Evolutionary conservation across 2,329 filamentous ascomycete genomes (phyloP).

Genomic region (Capronia coronata): DNA sequence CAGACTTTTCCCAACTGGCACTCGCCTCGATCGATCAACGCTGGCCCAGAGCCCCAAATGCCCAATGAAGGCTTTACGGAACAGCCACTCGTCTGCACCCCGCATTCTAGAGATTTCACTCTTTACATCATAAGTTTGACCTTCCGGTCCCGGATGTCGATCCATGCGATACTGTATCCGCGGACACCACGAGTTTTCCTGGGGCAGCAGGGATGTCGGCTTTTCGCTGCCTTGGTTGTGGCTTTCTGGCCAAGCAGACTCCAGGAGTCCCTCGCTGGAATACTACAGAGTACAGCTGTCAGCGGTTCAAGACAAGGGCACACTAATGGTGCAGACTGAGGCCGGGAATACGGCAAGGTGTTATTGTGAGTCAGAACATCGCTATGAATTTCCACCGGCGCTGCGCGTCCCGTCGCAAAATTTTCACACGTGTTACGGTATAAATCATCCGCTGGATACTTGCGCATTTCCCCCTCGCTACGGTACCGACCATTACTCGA

Average conservation of each 20-base stretch:
- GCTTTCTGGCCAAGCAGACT: background rate
- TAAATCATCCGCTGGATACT: slow-evolving; percentile 9
- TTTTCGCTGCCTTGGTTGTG: too few species aligned
- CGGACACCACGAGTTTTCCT: background rate
- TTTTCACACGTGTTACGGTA: slow-evolving; percentile 17
- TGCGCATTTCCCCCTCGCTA: background rate
- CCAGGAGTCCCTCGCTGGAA: background rate
- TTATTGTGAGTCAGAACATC: slow-evolving; percentile 18
- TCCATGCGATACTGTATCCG: background rate
- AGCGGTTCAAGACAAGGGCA: background rate
- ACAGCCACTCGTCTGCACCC: slow-evolving; percentile 20
- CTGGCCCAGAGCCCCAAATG: slow-evolving; percentile 3
- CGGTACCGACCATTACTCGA: slow-evolving; percentile 19
- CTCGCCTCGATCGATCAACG: slow-evolving; percentile 1
- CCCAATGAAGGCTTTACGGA: slow-evolving; percentile 6
- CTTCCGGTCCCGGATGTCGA: background rate
- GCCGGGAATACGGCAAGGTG: slow-evolving; percentile 7
- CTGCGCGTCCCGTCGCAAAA: slow-evolving; percentile 4
- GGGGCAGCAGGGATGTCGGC: background rate
- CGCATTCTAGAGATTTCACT: slow-evolving; percentile 7
- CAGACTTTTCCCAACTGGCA: background rate
- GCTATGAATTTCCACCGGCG: slow-evolving; percentile 3
- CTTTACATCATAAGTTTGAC: background rate
- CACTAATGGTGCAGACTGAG: background rate
- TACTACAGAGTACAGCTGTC: background rate